Percentiles rank a stretch among this genome's conserved stretches.
Conservation (phyloP, 2,329 filamentous ascomycete species). For the Akanthomyces lecanii region DNA sequence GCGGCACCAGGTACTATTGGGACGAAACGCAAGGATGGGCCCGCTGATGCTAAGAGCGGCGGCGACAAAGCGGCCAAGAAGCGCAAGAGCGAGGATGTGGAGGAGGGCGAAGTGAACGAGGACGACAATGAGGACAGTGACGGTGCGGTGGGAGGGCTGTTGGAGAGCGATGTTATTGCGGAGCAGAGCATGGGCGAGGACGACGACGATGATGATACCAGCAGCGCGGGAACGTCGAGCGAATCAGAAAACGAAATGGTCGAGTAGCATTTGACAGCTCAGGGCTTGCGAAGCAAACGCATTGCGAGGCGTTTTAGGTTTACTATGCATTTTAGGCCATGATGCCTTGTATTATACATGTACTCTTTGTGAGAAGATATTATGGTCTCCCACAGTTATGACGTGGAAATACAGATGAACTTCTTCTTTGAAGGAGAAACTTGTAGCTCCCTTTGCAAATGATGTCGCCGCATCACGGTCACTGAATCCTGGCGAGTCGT, state of each 20-base stretch:
- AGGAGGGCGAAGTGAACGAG: constrained; percentile 23
- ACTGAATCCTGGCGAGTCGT: not conserved
- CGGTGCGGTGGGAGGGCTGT: constrained; percentile 18
- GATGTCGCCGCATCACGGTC: not conserved
- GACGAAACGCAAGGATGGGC: constrained; percentile 25
- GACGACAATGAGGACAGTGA: constrained; percentile 19
- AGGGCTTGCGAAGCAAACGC: not conserved
- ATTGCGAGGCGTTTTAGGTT: not conserved
- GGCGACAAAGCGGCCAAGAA: constrained; percentile 21
- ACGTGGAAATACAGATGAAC: too few relatives aligned
- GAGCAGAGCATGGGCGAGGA: constrained; percentile 37
- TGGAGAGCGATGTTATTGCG: constrained; percentile 35
- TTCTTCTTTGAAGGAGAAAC: too few relatives aligned
- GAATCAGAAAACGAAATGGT: constrained; percentile 20
- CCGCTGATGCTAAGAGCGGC: constrained; percentile 10
- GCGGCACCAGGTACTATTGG: constrained; percentile 12
- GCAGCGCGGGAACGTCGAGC: constrained; percentile 39
- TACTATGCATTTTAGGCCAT: not conserved
- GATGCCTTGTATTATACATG: not conserved
- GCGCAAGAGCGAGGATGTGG: constrained; percentile 26
- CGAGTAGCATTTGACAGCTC: not conserved
- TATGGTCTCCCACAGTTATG: too few relatives aligned
- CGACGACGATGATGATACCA: constrained; percentile 30
- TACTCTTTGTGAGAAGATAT: not conserved
- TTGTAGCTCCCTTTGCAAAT: not conserved